Percentiles rank a stretch among this genome's conserved stretches.
Conservation (phyloP, 768 basidiomycete genomes). For the Neoboletus magnificus region DNA sequence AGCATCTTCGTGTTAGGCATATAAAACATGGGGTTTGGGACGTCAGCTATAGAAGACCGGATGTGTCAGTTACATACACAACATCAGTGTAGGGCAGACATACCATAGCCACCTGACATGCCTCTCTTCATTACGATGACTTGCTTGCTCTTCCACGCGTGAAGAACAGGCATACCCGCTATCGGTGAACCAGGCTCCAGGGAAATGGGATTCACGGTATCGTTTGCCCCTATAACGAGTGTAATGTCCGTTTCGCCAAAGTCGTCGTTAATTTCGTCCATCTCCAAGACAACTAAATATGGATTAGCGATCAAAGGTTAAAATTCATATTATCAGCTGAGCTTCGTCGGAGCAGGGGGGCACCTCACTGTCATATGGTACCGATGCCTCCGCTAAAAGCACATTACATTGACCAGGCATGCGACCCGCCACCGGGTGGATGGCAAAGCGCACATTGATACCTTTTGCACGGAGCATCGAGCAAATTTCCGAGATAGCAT, state of each 20-base stretch:
- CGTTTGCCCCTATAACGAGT: slow-evolving; percentile 88
- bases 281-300: slow-evolving; percentile 74
- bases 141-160: slow-evolving; percentile 92
- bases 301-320: background rate
- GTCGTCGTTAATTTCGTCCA: slow-evolving; percentile 95
- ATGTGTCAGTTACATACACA: background rate
- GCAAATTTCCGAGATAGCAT: slow-evolving; percentile 72
- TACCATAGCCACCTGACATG: slow-evolving; percentile 85
- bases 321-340: background rate
- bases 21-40: slow-evolving; percentile 93
- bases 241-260: slow-evolving; percentile 87
- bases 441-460: slow-evolving; percentile 80
- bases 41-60: slow-evolving; percentile 56
- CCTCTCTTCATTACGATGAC: slow-evolving; percentile 93
- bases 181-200: slow-evolving; percentile 84
- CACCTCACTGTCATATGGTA: slow-evolving; percentile 79
- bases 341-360: background rate
- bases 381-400: slow-evolving; percentile 84
- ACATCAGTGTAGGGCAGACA: slow-evolving; percentile 11
- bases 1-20: slow-evolving; percentile 89
- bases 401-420: slow-evolving; percentile 96
- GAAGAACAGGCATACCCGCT: slow-evolving; percentile 89
- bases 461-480: slow-evolving; percentile 68
- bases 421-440: slow-evolving; percentile 87
- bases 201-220: slow-evolving; percentile 89